Conservation (phyloP, 2,329 filamentous ascomycete species). For the Colletotrichum musicola region DNA sequence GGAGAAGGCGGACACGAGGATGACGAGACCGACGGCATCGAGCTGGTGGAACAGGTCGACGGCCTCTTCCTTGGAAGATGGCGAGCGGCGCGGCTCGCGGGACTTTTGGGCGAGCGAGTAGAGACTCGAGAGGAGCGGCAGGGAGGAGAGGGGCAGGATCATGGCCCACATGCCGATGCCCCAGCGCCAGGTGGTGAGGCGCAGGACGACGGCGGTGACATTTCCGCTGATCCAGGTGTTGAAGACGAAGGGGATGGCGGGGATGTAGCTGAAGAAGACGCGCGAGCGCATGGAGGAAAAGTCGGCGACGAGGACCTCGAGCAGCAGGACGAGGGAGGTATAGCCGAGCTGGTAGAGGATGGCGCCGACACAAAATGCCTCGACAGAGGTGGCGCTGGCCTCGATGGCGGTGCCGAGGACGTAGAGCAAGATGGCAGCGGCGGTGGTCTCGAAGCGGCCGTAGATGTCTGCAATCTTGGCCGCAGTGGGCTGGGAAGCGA, state of each 20-base stretch:
- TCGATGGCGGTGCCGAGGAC: constrained; percentile 67
- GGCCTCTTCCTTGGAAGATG: constrained; percentile 47
- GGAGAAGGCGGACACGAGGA: constrained; percentile 60
- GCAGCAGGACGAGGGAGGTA: constrained; percentile 66
- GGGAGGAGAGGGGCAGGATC: constrained; percentile 67
- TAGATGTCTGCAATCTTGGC: constrained; percentile 75
- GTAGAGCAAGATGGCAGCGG: constrained; percentile 68
- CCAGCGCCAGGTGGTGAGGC: constrained; percentile 68
- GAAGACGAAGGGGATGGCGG: constrained; percentile 68
- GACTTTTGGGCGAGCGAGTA: constrained; percentile 58
- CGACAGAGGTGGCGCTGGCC: constrained; percentile 60
- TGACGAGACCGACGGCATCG: constrained; percentile 62
- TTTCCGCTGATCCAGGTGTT: constrained; percentile 75
- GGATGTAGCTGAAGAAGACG: constrained; percentile 73
- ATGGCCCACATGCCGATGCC: constrained; percentile 75
- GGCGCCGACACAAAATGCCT: constrained; percentile 65
- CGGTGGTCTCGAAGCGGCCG: constrained; percentile 70
- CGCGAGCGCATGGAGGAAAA: constrained; percentile 70
- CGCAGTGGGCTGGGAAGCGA: constrained; percentile 68
- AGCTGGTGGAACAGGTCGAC: constrained; percentile 68
- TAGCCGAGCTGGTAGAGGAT: constrained; percentile 71
- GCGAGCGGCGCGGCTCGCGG: constrained; percentile 43
- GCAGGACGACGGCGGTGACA: constrained; percentile 64
- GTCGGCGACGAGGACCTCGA: constrained; percentile 73
- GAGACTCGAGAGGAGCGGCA: constrained; percentile 63